A percentile compares a stretch with the other conserved stretches of the same genome.
These are phyloP conservation scores for Eucalyptus sp. DNA, from an alignment of 345 rosid species.

Conservation along the genomic window DNA sequence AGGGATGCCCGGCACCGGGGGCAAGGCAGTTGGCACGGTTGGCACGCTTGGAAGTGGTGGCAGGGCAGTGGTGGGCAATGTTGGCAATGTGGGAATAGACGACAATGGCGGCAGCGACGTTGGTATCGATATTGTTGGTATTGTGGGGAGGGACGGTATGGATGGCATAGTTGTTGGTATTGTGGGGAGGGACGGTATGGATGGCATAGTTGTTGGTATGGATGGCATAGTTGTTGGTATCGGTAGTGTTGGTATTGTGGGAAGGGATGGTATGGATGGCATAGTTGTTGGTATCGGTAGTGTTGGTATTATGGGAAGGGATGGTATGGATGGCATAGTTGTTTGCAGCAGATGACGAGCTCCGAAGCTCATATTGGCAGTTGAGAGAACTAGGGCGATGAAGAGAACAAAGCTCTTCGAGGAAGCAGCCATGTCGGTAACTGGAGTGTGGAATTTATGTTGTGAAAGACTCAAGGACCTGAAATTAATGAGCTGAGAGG, in stretches of 20 bases:
- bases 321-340: background rate
- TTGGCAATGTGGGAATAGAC: background rate
- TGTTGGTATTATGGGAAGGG: background rate
- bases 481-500: background rate
- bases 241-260: background rate
- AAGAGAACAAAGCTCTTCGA: background rate
- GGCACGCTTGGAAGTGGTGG: conserved; percentile 7
- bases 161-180: background rate
- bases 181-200: no score
- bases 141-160: background rate
- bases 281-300: background rate
- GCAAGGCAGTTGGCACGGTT: background rate
- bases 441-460: background rate
- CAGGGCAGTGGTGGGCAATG: background rate
- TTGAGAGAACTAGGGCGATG: background rate
- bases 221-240: background rate
- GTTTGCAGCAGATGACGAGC: conserved; percentile 13
- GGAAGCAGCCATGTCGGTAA: background rate
- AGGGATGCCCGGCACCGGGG: conserved; percentile 11
- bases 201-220: background rate
- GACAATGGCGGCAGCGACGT: background rate
- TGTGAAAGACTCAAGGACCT: background rate
- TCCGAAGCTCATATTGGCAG: background rate
- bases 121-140: background rate
- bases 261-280: background rate